phyloP scores from a whole-genome alignment of 768 basidiomycete species.

The Xerocomellus dryophilus region DNA sequence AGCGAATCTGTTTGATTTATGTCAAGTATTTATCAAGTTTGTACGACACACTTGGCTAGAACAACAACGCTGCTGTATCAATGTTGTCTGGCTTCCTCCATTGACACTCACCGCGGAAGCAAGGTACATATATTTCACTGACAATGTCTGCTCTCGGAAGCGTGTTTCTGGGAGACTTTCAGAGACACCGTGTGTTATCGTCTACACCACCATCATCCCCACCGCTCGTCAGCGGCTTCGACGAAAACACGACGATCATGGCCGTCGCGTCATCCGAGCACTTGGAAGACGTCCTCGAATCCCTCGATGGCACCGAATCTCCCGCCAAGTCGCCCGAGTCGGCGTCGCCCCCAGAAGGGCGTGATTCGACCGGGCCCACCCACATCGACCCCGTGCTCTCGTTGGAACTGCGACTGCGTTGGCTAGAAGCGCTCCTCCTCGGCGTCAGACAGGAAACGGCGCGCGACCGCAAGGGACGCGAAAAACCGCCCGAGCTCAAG shows the following conservation, averaged over 20 bases:
- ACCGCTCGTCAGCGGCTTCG: conserved; percentile 24
- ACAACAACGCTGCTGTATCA: too few relatives aligned
- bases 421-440: conserved; percentile 74
- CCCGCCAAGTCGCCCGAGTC: conserved; percentile 9
- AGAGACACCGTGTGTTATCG: conserved; percentile 60
- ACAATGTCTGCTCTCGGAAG: conserved; percentile 61
- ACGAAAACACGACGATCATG: conserved; percentile 15
- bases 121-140: too few relatives aligned
- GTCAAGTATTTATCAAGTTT: not conserved
- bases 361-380: conserved; percentile 7
- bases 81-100: too few relatives aligned
- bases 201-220: conserved; percentile 52
- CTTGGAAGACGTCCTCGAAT: conserved; percentile 21
- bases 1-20: conserved; percentile 27
- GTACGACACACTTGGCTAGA: not conserved
- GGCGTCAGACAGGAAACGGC: conserved; percentile 57
- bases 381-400: conserved; percentile 63
- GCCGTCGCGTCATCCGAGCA: conserved; percentile 12
- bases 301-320: conserved; percentile 19
- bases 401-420: conserved; percentile 70
- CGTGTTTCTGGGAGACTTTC: conserved; percentile 77
- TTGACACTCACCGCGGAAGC: too few relatives aligned
- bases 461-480: conserved; percentile 39
- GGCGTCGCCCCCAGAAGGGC: conserved; percentile 4
- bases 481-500: conserved; percentile 39